A percentile compares a stretch with the other conserved stretches of the same genome.
Evolutionary conservation across 2,329 filamentous ascomycete genomes (phyloP).

Genomic region (Alternaria sp.): DNA sequence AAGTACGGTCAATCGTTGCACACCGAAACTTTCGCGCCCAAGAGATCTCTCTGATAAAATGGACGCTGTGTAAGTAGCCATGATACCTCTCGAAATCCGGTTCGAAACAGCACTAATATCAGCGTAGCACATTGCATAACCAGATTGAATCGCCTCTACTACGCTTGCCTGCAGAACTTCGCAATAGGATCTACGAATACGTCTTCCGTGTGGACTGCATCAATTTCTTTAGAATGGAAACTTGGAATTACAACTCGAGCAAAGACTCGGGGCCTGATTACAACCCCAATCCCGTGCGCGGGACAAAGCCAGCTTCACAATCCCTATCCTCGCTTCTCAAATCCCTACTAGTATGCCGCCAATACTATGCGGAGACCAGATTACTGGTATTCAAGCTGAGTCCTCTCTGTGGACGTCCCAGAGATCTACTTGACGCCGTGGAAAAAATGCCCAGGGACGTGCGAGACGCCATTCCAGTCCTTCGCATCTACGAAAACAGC

Average conservation of each 20-base stretch:
- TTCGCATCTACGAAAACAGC: not conserved
- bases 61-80: not conserved
- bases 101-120: not conserved
- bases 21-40: not conserved
- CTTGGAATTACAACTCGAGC: no score
- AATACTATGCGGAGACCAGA: not conserved
- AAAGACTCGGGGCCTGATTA: no score
- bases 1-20: no score
- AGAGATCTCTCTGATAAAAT: not conserved
- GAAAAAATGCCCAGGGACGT: not conserved
- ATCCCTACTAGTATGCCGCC: not conserved
- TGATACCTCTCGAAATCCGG: not conserved
- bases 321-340: not conserved
- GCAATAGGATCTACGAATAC: not conserved
- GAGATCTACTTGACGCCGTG: accelerated
- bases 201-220: not conserved
- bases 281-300: not conserved
- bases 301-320: not conserved
- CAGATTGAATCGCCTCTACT: not conserved
- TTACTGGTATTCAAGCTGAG: accelerated
- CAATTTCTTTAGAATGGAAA: no score
- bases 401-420: accelerated
- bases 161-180: not conserved
- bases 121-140: not conserved
- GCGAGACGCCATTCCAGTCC: not conserved